Evolutionary conservation across 495 filamentous ascomycete species (phyloP).

Genomic region (Podospora pseudocomata): DNA sequence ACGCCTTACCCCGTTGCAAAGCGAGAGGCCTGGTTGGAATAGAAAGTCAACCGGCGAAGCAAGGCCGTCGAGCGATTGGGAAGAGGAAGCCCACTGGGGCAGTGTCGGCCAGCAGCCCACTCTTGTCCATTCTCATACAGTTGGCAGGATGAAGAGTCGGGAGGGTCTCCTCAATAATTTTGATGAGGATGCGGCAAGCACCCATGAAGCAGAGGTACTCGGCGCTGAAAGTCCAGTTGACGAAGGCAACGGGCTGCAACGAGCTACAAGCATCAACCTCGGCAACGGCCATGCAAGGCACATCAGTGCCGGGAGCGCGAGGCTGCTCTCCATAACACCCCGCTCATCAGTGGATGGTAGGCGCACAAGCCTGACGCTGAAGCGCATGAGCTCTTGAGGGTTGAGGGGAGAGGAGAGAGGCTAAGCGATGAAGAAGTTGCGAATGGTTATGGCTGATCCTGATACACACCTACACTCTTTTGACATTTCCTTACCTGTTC

Average conservation of each 20-base stretch:
- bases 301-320: constrained; percentile 70
- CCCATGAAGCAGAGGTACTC: constrained; percentile 41
- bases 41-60: constrained; percentile 46
- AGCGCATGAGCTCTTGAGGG: constrained; percentile 1
- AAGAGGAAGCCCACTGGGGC: constrained; percentile 45
- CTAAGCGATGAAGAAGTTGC: background rate
- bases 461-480: constrained; percentile 21
- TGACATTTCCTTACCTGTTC: constrained; percentile 21
- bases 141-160: constrained; percentile 42
- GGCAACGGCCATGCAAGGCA: constrained; percentile 62
- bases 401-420: background rate
- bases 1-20: constrained; percentile 51
- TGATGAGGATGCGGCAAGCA: constrained; percentile 33
- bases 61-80: constrained; percentile 46
- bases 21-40: constrained; percentile 49
- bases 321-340: constrained; percentile 60
- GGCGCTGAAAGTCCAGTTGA: constrained; percentile 38
- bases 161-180: constrained; percentile 61
- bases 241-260: constrained; percentile 48
- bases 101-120: constrained; percentile 39
- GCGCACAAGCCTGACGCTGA: constrained; percentile 26
- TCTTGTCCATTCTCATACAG: constrained; percentile 32
- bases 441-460: constrained; percentile 15
- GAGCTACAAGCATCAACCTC: constrained; percentile 63
- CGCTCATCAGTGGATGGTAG: constrained; percentile 43